These are phyloP conservation scores for Globisporangium emineosum DNA, from an alignment of 352 stramenopile genomes.

Conservation along the genomic window DNA sequence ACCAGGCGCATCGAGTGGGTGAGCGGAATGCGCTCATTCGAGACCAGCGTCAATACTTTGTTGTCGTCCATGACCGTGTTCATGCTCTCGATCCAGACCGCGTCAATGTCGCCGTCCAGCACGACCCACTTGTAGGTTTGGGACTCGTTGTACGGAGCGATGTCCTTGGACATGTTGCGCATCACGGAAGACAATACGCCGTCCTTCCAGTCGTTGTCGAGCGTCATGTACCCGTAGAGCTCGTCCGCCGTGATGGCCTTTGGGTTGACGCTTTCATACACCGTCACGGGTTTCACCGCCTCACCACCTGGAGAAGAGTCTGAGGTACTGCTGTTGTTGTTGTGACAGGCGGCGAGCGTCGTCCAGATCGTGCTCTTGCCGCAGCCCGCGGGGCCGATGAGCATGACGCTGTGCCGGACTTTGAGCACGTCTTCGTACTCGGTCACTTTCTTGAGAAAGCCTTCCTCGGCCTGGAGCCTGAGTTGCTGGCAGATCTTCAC, in stretches of 20 bases:
- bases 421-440: slow-evolving; percentile 95
- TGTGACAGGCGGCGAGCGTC: slow-evolving; percentile 86
- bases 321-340: slow-evolving; percentile 14
- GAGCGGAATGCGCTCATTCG: slow-evolving; percentile 96
- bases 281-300: slow-evolving; percentile 87
- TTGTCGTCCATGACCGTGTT: slow-evolving; percentile 92
- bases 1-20: slow-evolving; percentile 95
- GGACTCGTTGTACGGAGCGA: slow-evolving; percentile 76
- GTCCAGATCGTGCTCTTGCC: slow-evolving; percentile 96
- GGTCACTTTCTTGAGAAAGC: slow-evolving; percentile 94
- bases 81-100: slow-evolving; percentile 94
- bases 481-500: slow-evolving; percentile 49
- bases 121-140: slow-evolving; percentile 91
- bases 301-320: slow-evolving; percentile 16
- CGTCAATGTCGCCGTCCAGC: slow-evolving; percentile 94
- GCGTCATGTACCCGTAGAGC: slow-evolving; percentile 95
- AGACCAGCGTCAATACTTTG: slow-evolving; percentile 95
- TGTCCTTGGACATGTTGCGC: slow-evolving; percentile 95
- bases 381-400: slow-evolving; percentile 92
- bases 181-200: slow-evolving; percentile 95
- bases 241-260: slow-evolving; percentile 93
- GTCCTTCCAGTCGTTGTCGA: slow-evolving; percentile 98
- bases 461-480: slow-evolving; percentile 91
- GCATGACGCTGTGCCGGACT: slow-evolving; percentile 95
- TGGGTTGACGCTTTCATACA: slow-evolving; percentile 94